Base-by-base conservation (phyloP, 106 monocot species). In the Ottelia alismoides region DNA sequence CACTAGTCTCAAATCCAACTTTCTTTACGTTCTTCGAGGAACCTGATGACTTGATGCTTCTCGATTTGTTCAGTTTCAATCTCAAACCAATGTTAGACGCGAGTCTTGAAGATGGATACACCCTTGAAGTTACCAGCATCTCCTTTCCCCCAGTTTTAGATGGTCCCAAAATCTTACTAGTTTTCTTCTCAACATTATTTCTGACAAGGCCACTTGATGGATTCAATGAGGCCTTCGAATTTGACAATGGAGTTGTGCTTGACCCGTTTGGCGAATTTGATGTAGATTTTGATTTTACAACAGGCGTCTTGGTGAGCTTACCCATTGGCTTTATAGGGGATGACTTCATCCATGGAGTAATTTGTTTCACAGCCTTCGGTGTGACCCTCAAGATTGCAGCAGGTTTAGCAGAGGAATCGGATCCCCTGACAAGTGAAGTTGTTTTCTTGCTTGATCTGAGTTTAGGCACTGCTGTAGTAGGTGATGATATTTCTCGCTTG, bases 121-220 rank as follows among this genome's bases (percentile, higher is more conserved):
- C n/a, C 24, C 16, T 44, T 43, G 32, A 11, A 44, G 47, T 53
- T 27, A 55, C 60, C 23, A 31, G 10, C 30, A 53, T 47, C 28
- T 65, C 46, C 52, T 53, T 20, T 22, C 31, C 58, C 54, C 44
- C 52, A 31, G 18, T 46, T 24, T 58, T 43, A 20, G 60, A 28
- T 10, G 29, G 27, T 3, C 19, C 45, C 40, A 3, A 30, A 45
- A n/a, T 60, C 29, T 23, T 52, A 7, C 18, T 22, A n/a, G 28
- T 40, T 58, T 56, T 69, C 45, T 53, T 72, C 19, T 56, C 58
- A 49, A 10, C 18, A 31, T 47, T 61, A 63, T 22, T 62, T 46
- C 45, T 12, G 17, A 57, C 18, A 48, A 26, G 51, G 44, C 66
- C 56, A 58, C 23, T 32, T 5, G 54, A 47, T 11, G 53, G 25